phyloP scores from a whole-genome alignment of 495 filamentous ascomycete genomes.

The Stereocaulon alpinum region DNA sequence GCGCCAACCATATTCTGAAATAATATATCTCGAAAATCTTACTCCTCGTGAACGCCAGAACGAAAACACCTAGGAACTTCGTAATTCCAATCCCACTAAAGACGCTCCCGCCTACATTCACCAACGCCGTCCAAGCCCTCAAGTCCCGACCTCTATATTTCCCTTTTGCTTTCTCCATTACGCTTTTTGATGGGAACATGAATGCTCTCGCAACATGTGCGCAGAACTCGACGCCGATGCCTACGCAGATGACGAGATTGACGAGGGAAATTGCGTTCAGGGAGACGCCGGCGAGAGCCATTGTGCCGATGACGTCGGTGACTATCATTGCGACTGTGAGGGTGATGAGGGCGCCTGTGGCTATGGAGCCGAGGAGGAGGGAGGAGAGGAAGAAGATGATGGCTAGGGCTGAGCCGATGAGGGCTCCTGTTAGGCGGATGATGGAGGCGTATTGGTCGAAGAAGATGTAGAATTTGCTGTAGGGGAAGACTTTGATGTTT shows the following conservation, averaged over 20 bases:
- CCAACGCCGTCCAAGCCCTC: slow-evolving; percentile 79
- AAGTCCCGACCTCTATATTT: slow-evolving; percentile 49
- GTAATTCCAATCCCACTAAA: slow-evolving; percentile 95
- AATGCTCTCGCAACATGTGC: slow-evolving; percentile 94
- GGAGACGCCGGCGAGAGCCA: slow-evolving; percentile 82
- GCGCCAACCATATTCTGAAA: slow-evolving; percentile 87
- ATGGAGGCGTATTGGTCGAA: slow-evolving; percentile 94
- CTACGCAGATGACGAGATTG: slow-evolving; percentile 92
- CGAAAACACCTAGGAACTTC: slow-evolving; percentile 83
- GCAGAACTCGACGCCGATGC: slow-evolving; percentile 94
- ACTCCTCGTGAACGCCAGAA: slow-evolving; percentile 86
- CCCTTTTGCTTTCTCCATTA: slow-evolving; percentile 56
- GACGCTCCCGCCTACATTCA: slow-evolving; percentile 87
- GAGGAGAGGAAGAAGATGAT: slow-evolving; percentile 73
- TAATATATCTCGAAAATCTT: slow-evolving; percentile 99
- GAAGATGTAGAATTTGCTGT: slow-evolving; percentile 95
- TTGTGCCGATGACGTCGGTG: slow-evolving; percentile 86
- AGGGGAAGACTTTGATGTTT: slow-evolving; percentile 76
- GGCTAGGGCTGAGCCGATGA: slow-evolving; percentile 71
- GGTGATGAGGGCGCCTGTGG: slow-evolving; percentile 73
- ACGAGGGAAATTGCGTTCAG: slow-evolving; percentile 95
- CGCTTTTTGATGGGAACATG: slow-evolving; percentile 71
- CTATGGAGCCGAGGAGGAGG: slow-evolving; percentile 69
- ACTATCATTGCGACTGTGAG: slow-evolving; percentile 84
- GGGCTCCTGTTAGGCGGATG: slow-evolving; percentile 60